Evolutionary conservation across 331 rosid genomes (phyloP), one percentile per base, ranked within the genome.

Genomic region (Saraca asoca): DNA sequence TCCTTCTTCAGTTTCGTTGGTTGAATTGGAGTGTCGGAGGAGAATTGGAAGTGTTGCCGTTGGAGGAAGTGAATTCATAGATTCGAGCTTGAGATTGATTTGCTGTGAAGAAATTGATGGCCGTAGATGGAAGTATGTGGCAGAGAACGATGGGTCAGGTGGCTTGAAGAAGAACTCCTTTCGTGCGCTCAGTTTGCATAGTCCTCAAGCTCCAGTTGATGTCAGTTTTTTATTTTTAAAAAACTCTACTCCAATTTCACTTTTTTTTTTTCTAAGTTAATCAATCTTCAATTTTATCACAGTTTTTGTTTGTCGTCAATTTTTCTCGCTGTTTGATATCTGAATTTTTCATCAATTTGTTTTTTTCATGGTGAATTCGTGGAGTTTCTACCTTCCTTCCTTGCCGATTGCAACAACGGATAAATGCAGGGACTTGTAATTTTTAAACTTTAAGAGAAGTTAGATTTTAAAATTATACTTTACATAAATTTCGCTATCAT

Each of bases 61-160:
- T 77, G 42, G 71, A 7, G 58, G 70, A 14, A 58, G 78, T 12
- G 79, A 83, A n/a, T 84, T 79, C 35, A 61, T 87, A 10, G 74
- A 71, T 67, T 81, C 93, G 15, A 70, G 74, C 56, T 61, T 81
- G 57, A 51, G 84, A 34, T 74, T 81, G 76, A 86, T 94, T 46
- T 94, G 99, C 82, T 88, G 84, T 73, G 99, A 94, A 75, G 91
- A 90, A 77, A 60, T 94, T 48, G 90, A 86, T 38, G 95, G 99
- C 16, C 92, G 95, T 12, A 64, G 85, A 39, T 86, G 91, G 88
- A 81, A 81, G 37, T 90, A 94, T 76, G 86, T 91, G 2, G 91
- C 91, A 0, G 95, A 88, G 16, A 79, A 66, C 1, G 89, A 85
- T 56, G 63, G 75, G 2, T 64, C 66, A 2, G 88, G 84, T 18